A percentile compares a stretch with the other conserved stretches of the same genome.
These are phyloP conservation scores for Boletus fagicola DNA, from an alignment of 768 basidiomycete genomes.

Conservation along the genomic window DNA sequence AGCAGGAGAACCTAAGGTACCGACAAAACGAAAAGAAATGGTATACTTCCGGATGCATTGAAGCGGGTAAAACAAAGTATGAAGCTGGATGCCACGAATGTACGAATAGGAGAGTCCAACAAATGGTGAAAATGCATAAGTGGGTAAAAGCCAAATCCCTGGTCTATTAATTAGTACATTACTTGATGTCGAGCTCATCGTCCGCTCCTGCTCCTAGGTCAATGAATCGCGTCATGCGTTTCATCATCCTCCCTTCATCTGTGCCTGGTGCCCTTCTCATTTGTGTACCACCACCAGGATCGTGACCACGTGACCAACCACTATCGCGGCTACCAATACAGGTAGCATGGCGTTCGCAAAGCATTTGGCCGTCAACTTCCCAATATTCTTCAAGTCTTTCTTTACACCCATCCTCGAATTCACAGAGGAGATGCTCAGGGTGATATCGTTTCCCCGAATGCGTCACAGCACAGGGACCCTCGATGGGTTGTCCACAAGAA, in stretches of 20 bases:
- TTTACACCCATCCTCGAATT: conserved; percentile 54
- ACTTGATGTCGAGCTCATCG: conserved; percentile 32
- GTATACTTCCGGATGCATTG: conserved; percentile 26
- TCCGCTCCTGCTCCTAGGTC: conserved; percentile 48
- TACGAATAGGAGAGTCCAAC: conserved; percentile 17
- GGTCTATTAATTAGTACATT: conserved; percentile 22
- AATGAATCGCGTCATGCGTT: conserved; percentile 79
- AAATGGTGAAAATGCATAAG: conserved; percentile 16
- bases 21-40: conserved; percentile 20
- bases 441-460: conserved; percentile 81
- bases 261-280: conserved; percentile 11
- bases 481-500: conserved; percentile 83
- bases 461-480: conserved; percentile 89
- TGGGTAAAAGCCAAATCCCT: conserved; percentile 13
- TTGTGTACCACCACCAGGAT: conserved; percentile 9
- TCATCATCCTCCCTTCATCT: conserved; percentile 57
- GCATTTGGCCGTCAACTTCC: conserved; percentile 82
- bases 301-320: conserved; percentile 21
- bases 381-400: conserved; percentile 79
- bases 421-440: conserved; percentile 85
- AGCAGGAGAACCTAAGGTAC: conserved; percentile 2
- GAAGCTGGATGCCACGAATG: conserved; percentile 20
- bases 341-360: conserved; percentile 79
- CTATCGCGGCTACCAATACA: conserved; percentile 25
- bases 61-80: conserved; percentile 16